phyloP scores from a whole-genome alignment of 805 yeast genomes.

The Yamadazyma takamatsuzukensis region DNA sequence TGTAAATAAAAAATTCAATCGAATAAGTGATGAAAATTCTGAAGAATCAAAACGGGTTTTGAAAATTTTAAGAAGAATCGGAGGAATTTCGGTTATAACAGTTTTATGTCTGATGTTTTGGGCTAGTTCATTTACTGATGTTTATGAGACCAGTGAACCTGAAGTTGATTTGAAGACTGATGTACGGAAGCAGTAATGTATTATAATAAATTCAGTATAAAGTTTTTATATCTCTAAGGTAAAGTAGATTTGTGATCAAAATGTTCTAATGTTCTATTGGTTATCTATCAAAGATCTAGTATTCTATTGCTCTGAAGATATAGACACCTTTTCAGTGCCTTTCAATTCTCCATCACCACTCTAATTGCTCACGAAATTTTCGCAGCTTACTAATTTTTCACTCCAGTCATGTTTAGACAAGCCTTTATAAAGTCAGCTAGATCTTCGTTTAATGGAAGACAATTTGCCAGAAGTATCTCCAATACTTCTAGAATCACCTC shows the following conservation, averaged over 20 bases:
- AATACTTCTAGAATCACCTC: not conserved
- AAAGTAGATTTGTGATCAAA: too few species aligned
- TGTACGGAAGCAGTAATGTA: slow-evolving; percentile 14
- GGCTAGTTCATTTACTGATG: slow-evolving; percentile 20
- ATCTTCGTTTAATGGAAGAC: slow-evolving; percentile 2
- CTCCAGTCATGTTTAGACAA: slow-evolving; percentile 4
- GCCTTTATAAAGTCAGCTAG: slow-evolving; percentile 2
- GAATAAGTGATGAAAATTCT: slow-evolving; percentile 32
- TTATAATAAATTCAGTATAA: too few species aligned
- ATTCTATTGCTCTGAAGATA: too few species aligned
- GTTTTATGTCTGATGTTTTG: slow-evolving; percentile 25
- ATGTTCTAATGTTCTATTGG: too few species aligned
- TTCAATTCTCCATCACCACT: too few species aligned
- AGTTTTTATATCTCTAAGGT: too few species aligned
- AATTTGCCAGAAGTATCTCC: slow-evolving; percentile 1
- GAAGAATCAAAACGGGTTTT: slow-evolving; percentile 26
- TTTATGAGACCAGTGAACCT: slow-evolving; percentile 5
- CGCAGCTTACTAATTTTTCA: slow-evolving; percentile 2
- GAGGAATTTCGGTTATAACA: slow-evolving; percentile 23
- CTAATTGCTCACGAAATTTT: not conserved
- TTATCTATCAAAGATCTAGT: too few species aligned
- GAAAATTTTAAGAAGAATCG: slow-evolving; percentile 18
- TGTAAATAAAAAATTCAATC: slow-evolving; percentile 22
- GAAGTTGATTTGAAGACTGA: slow-evolving; percentile 20
- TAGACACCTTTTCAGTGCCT: too few species aligned